Conservation (phyloP, 2,329 filamentous ascomycete species). For the Bertia moriformis region DNA sequence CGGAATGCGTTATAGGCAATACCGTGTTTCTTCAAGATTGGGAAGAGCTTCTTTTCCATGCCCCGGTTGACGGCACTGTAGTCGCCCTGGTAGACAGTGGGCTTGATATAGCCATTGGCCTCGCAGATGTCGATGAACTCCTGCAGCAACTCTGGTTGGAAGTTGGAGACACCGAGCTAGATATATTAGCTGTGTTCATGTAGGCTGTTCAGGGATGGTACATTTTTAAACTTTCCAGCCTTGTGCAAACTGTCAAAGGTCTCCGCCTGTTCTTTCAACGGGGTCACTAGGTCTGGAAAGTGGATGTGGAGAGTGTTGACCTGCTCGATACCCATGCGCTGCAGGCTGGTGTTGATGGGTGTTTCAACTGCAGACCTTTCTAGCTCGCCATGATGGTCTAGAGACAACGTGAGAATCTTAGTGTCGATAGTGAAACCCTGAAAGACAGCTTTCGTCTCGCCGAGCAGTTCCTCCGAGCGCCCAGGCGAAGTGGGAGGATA, state of each 20-base stretch:
- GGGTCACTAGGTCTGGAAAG: background rate
- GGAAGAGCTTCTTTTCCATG: background rate
- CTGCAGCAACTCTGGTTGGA: background rate
- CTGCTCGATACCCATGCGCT: background rate
- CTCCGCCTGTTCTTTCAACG: background rate
- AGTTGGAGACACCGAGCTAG: background rate
- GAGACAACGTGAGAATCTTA: background rate
- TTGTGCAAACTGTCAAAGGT: background rate
- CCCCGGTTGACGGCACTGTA: background rate
- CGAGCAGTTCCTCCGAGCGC: background rate
- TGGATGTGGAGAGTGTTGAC: background rate
- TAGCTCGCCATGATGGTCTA: no score
- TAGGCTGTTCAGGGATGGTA: background rate
- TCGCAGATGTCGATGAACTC: background rate
- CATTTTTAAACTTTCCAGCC: background rate
- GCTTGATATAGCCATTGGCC: background rate
- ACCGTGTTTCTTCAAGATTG: background rate
- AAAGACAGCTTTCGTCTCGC: background rate
- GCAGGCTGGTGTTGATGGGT: background rate
- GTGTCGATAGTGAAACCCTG: background rate
- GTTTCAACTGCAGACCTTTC: background rate
- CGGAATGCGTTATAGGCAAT: background rate
- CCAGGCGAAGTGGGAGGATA: no score
- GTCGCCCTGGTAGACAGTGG: background rate
- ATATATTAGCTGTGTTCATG: background rate